phyloP scores from a whole-genome alignment of 768 basidiomycete species.

The Lactarius hengduanensis region DNA sequence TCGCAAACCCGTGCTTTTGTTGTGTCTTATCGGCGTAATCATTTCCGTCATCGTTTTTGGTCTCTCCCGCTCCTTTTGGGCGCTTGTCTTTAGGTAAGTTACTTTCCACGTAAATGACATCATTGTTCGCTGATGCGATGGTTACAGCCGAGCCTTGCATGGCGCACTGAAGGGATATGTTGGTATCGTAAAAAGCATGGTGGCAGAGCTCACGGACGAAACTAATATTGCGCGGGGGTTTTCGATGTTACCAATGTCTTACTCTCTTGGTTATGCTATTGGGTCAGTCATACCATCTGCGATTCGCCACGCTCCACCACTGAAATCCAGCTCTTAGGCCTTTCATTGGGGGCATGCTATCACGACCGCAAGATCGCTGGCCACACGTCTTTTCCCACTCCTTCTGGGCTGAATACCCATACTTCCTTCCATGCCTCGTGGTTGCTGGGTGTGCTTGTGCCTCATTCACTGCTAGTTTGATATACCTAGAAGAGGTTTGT shows the following conservation, averaged over 20 bases:
- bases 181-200: neutral
- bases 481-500: slow-evolving; percentile 11
- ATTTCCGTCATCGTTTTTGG: neutral
- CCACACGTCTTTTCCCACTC: slow-evolving; percentile 21
- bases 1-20: neutral
- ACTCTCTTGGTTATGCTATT: neutral
- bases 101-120: neutral
- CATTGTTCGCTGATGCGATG: neutral
- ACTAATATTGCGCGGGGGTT: neutral
- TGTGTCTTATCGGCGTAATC: neutral
- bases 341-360: slow-evolving; percentile 26
- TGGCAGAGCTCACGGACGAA: neutral
- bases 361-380: slow-evolving; percentile 29
- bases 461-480: neutral
- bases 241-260: neutral
- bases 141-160: neutral
- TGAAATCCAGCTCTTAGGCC: too few species aligned
- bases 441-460: neutral
- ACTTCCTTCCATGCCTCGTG: slow-evolving; percentile 30
- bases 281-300: neutral
- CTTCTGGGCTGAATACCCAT: slow-evolving; percentile 31
- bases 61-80: neutral
- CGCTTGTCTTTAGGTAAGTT: neutral
- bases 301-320: neutral
- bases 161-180: neutral